Evolutionary conservation across 768 basidiomycete species (phyloP).

Genomic region (Tubosaeta sp.): DNA sequence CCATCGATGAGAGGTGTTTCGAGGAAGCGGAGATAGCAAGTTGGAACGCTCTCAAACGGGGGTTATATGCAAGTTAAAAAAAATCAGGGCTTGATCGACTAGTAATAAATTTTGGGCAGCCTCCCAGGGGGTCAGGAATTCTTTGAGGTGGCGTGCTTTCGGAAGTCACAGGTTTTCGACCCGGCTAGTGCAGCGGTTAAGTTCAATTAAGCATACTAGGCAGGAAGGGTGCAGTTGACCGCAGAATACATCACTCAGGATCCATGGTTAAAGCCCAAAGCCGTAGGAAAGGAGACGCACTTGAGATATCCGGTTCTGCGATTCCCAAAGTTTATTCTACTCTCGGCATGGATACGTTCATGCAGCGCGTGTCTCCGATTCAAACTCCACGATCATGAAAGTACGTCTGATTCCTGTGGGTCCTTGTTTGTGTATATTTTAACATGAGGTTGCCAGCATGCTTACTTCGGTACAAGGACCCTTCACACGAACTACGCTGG

Average conservation of each 20-base stretch:
- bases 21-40: background rate
- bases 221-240: too few relatives aligned
- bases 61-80: background rate
- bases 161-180: too few relatives aligned
- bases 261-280: too few relatives aligned
- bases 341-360: too few relatives aligned
- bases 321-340: background rate
- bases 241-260: too few relatives aligned
- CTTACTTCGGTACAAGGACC: too few relatives aligned
- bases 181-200: too few relatives aligned
- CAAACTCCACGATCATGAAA: background rate
- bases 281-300: too few relatives aligned
- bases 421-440: slow-evolving; percentile 12
- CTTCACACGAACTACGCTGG: background rate
- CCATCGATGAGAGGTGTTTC: background rate
- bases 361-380: slow-evolving; percentile 6
- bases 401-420: background rate
- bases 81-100: too few relatives aligned
- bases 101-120: background rate
- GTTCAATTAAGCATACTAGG: too few relatives aligned
- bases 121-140: too few relatives aligned
- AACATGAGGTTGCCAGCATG: background rate
- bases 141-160: too few relatives aligned
- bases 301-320: background rate
- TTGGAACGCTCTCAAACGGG: background rate